Evolutionary conservation across 352 stramenopile genomes (phyloP), one percentile per base, ranked within the genome.

Genomic region (Pythium phragmitis): DNA sequence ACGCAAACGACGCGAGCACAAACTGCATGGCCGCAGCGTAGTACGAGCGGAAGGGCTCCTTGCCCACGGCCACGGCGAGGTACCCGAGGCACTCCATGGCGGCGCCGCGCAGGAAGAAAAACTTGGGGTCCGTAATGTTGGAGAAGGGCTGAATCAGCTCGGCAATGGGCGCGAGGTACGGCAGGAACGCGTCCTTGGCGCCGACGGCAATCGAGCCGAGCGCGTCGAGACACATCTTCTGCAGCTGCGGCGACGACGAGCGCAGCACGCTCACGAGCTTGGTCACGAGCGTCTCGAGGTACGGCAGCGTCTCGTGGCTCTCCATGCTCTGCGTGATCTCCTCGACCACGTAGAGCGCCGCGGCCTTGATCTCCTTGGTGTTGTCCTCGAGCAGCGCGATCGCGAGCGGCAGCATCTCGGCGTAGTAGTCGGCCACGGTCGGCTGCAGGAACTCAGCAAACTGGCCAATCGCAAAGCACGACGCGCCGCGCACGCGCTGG

Each of bases 281-380:
- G n/a, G 79, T 89, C 50, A 99, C 94, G 8, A 99, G 79, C 34
- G 92, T 92, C 67, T 98, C 91, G 0, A 99, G 79, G 72, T 99
- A 94, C 21, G 96, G 96, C 52, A 94, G 73, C 36, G 99, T 90
- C 60, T 97, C 93, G 50, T 98, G 81, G 34, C 87, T 96, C 63
- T 99, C 94, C 83, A 99, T 96, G 67, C 91, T 96, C 85, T 99
- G 96, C 59, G 96, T 99, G 74, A 99, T 99, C 79, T 98, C 98
- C 78, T 99, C 97, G 46, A 99, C 83, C 13, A 99, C 96, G 70
- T 99, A 99, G 64, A 98, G 96, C 42, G 92, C 96, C 12, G 96
- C 98, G 8, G 94, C 96, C 78, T 99, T 96, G 63, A 98, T 97
- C 23, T 91, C 89, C 64, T 97, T 89, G 36, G 80, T 93, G 42